Percentiles rank a stretch among this genome's conserved stretches.
These are phyloP conservation scores for Aspergillus sp. DNA, from an alignment of 2,329 filamentous ascomycete genomes.

Conservation along the genomic window DNA sequence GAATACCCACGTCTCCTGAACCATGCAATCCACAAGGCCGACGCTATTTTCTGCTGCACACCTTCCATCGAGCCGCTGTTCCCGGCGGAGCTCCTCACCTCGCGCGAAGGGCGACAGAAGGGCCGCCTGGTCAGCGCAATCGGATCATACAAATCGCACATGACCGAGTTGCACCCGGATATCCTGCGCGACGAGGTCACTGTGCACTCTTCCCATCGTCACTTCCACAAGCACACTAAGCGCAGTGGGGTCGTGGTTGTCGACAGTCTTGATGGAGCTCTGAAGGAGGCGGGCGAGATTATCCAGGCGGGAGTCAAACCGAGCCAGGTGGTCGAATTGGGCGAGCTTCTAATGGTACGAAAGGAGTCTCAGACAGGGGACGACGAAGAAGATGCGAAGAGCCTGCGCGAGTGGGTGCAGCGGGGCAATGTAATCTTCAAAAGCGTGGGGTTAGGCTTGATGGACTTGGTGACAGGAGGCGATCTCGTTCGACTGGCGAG, in stretches of 20 bases:
- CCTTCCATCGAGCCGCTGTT: slow-evolving; percentile 72
- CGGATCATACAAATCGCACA: slow-evolving; percentile 58
- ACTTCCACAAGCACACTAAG: slow-evolving; percentile 48
- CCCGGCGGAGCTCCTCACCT: slow-evolving; percentile 67
- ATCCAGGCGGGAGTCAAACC: slow-evolving; percentile 70
- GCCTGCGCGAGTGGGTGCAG: slow-evolving; percentile 55
- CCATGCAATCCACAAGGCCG: slow-evolving; percentile 63
- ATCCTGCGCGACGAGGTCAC: slow-evolving; percentile 63
- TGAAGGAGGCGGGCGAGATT: slow-evolving; percentile 83
- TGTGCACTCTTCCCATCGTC: slow-evolving; percentile 38
- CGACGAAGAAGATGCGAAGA: slow-evolving; percentile 34
- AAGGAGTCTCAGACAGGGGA: slow-evolving; percentile 41
- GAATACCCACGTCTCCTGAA: slow-evolving; percentile 65
- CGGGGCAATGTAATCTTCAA: slow-evolving; percentile 66
- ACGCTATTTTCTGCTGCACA: slow-evolving; percentile 86
- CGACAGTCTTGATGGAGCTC: slow-evolving; percentile 68
- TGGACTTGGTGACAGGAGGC: slow-evolving; percentile 62
- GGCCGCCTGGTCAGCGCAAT: slow-evolving; percentile 41
- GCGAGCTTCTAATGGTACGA: slow-evolving; percentile 68
- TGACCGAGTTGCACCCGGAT: slow-evolving; percentile 78
- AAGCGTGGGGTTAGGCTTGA: slow-evolving; percentile 60
- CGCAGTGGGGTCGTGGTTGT: slow-evolving; percentile 59
- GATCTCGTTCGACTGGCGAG: slow-evolving; percentile 55
- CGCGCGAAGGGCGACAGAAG: slow-evolving; percentile 41
- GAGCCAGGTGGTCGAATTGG: slow-evolving; percentile 77